These are phyloP conservation scores for Tylopilus intermedius DNA, from an alignment of 768 basidiomycete species.

Conservation along the genomic window DNA sequence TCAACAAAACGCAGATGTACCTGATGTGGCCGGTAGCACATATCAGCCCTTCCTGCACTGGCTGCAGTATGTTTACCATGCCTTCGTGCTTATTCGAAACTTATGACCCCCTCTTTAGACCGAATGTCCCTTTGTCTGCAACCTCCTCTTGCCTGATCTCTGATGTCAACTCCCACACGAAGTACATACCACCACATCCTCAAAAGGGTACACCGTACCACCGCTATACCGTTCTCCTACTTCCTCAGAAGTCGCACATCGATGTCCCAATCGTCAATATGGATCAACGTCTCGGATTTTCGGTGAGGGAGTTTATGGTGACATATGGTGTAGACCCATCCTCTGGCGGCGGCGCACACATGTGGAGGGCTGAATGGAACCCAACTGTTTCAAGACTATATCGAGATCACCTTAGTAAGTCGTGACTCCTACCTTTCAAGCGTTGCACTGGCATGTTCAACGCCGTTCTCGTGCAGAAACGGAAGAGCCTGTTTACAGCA, in stretches of 20 bases:
- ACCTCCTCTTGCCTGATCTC: slow-evolving; percentile 38
- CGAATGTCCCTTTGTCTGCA: slow-evolving; percentile 75
- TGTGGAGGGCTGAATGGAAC: slow-evolving; percentile 82
- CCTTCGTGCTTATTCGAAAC: neutral
- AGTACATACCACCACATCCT: slow-evolving; percentile 89
- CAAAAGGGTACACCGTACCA: slow-evolving; percentile 86
- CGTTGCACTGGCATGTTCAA: neutral
- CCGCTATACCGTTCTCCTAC: slow-evolving; percentile 75
- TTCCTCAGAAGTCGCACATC: slow-evolving; percentile 56
- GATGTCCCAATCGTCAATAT: slow-evolving; percentile 45
- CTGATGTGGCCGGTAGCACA: slow-evolving; percentile 58
- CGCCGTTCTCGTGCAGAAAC: slow-evolving; percentile 10
- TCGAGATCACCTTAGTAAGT: slow-evolving; percentile 61
- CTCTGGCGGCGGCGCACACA: slow-evolving; percentile 68
- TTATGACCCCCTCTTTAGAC: slow-evolving; percentile 39
- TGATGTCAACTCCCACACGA: slow-evolving; percentile 52
- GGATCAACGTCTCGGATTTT: slow-evolving; percentile 53
- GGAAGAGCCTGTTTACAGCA: slow-evolving; percentile 24
- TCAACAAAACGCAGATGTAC: slow-evolving; percentile 58
- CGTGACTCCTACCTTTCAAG: neutral
- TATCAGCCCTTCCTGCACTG: slow-evolving; percentile 81
- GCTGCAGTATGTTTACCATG: slow-evolving; percentile 56
- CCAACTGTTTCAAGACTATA: slow-evolving; percentile 62
- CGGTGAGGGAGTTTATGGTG: slow-evolving; percentile 58
- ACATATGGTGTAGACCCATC: slow-evolving; percentile 49